Conservation (phyloP, 805 yeast genomes). For the Candida coquimbonensis region DNA sequence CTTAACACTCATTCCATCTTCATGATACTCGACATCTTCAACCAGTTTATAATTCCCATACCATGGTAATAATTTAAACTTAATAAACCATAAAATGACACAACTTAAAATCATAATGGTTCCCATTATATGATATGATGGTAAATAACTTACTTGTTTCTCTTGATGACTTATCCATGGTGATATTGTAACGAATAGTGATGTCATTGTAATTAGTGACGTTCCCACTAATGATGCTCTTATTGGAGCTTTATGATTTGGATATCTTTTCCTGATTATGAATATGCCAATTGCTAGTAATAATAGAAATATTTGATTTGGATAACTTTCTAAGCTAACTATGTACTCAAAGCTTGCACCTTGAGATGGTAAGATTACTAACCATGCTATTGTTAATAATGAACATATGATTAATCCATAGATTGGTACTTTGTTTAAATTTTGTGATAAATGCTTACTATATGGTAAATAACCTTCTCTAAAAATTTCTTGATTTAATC, state of each 20-base stretch:
- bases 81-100: constrained; percentile 47
- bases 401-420: constrained; percentile 36
- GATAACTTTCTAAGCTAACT: constrained; percentile 40
- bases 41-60: constrained; percentile 38
- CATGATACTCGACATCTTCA: constrained; percentile 32
- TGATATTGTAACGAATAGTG: constrained; percentile 41
- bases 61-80: constrained; percentile 43
- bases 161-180: constrained; percentile 32
- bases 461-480: constrained; percentile 58
- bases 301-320: constrained; percentile 40
- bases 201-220: constrained; percentile 35
- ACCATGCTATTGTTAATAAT: constrained; percentile 26
- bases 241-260: constrained; percentile 43
- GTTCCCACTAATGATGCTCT: constrained; percentile 46
- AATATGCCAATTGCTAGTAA: constrained; percentile 52
- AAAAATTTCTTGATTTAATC: constrained; percentile 60
- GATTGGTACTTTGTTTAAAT: constrained; percentile 52
- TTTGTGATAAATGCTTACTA: constrained; percentile 43
- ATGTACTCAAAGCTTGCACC: constrained; percentile 34
- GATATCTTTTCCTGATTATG: constrained; percentile 42
- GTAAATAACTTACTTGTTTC: constrained; percentile 12
- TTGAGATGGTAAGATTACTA: constrained; percentile 27
- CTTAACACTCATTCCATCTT: constrained; percentile 54
- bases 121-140: constrained; percentile 35
- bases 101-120: constrained; percentile 36